Base-by-base conservation (phyloP, 2,329 filamentous ascomycete species). In the Macroventuria anomochaeta region DNA sequence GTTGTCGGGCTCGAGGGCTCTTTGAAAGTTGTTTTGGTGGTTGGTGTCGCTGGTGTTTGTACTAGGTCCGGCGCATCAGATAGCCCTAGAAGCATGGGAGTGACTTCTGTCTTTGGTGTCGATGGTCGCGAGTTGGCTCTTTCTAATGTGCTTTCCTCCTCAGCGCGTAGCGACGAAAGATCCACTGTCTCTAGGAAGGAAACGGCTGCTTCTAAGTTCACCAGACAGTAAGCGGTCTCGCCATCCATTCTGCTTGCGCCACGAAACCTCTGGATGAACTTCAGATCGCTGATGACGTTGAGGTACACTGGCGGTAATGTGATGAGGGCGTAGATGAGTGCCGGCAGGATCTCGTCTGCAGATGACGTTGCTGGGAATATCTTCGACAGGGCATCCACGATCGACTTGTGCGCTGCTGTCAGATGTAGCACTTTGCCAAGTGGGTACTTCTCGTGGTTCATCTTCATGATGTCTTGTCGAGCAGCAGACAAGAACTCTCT, bases 161-260 rank as follows among this genome's bases (percentile, higher is more conserved):
- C 90, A 5, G 88, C 88, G 46, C 92, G 86, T 6, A 99, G 79
- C 21, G 90, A 96, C 6, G 93, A 90, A 20, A 99, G 81, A 72
- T 99, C 95, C 23, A 99, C 95, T 0, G 93, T 97, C 68, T 97
- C 90, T 12, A 99, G 79, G 68, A 99, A 99, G 46, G 89, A 93
- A 50, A 97, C 91, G 53, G 93, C 90, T 15, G 95, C 95, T 75
- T 99, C 95, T 1, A 99, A 83, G 63, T 96, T 99, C 33, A 96
- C 97, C 52, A 99, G 80, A 69, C 95, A 97, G 74, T 99, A 99
- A 1, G 95, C 93, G 11, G 93, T 89, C 75, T 99, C 95, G 13
- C 95, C 95, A 52, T 96, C 91, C 31, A 97, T 84, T 67, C 93
- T 96, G 59, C 81, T 87, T 46, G 90, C 85, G 72, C 91, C 90